These are phyloP conservation scores for Parascedosporium putredinis DNA, from an alignment of 2,329 filamentous ascomycete species.

Conservation along the genomic window DNA sequence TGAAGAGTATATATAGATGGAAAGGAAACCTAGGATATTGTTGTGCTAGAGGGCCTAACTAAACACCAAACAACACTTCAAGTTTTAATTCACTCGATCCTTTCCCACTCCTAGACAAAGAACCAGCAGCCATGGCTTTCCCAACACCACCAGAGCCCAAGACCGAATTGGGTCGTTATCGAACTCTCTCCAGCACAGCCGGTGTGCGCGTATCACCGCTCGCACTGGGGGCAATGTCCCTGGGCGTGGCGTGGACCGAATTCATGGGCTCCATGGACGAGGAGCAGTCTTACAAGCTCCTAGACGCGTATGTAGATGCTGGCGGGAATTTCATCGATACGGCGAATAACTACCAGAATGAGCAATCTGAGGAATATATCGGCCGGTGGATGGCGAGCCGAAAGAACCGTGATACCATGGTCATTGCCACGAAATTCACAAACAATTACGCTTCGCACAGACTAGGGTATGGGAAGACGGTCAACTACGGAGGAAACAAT, in stretches of 20 bases:
- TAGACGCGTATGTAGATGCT: slow-evolving; percentile 41
- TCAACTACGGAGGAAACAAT: slow-evolving; percentile 30
- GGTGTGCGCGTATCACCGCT: slow-evolving; percentile 33
- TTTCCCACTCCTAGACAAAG: not conserved
- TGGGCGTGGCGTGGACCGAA: slow-evolving; percentile 29
- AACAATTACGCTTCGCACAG: slow-evolving; percentile 25
- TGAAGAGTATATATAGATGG: not conserved
- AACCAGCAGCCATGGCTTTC: not conserved
- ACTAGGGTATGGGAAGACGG: slow-evolving; percentile 19
- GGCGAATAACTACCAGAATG: slow-evolving; percentile 36
- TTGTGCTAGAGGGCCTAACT: not conserved
- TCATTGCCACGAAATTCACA: slow-evolving; percentile 38
- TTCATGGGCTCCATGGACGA: slow-evolving; percentile 40
- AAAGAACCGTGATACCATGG: slow-evolving; percentile 33
- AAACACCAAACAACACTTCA: not conserved
- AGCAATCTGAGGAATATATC: slow-evolving; percentile 39
- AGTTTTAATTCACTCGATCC: not conserved
- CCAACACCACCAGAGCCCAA: slow-evolving; percentile 24
- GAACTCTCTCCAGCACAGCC: slow-evolving; percentile 55
- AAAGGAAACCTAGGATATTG: not conserved
- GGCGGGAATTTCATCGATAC: slow-evolving; percentile 57
- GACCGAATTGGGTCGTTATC: slow-evolving; percentile 45
- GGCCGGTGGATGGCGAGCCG: slow-evolving; percentile 38
- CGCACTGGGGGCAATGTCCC: slow-evolving; percentile 33
- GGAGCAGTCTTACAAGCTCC: slow-evolving; percentile 39